These are phyloP conservation scores for Podaxis rugospora DNA, from an alignment of 768 basidiomycete genomes.

Conservation along the genomic window DNA sequence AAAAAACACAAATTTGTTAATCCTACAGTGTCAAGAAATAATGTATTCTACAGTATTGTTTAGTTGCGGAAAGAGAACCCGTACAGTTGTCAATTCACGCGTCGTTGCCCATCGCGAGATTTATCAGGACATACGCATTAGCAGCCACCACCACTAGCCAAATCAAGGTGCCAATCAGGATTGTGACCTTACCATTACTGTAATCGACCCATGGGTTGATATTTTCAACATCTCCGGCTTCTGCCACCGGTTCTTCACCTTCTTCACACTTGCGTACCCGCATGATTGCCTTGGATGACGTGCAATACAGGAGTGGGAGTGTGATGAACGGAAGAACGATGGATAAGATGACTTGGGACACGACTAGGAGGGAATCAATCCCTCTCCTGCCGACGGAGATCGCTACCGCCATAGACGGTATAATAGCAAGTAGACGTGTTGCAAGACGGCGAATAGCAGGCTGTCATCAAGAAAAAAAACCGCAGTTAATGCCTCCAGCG, in stretches of 20 bases:
- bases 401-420: conserved; percentile 81
- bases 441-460: conserved; percentile 74
- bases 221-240: conserved; percentile 18
- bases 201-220: conserved; percentile 49
- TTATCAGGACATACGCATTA: conserved; percentile 72
- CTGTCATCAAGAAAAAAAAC: conserved; percentile 27
- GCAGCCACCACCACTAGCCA: conserved; percentile 67
- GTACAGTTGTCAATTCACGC: background rate
- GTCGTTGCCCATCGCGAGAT: conserved; percentile 31
- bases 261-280: conserved; percentile 43
- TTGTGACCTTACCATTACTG: conserved; percentile 53
- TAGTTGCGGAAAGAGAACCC: background rate
- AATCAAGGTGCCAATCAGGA: conserved; percentile 47
- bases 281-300: conserved; percentile 72
- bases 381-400: conserved; percentile 65
- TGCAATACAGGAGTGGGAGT: conserved; percentile 77
- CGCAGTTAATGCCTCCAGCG: background rate
- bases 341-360: conserved; percentile 79
- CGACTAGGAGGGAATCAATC: conserved; percentile 76
- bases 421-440: conserved; percentile 76
- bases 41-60: background rate
- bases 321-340: conserved; percentile 83
- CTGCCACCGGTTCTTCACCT: background rate
- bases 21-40: background rate
- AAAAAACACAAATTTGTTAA: background rate